Evolutionary conservation across 2,329 filamentous ascomycete species (phyloP).

Genomic region (Ophiostoma fasciatum): DNA sequence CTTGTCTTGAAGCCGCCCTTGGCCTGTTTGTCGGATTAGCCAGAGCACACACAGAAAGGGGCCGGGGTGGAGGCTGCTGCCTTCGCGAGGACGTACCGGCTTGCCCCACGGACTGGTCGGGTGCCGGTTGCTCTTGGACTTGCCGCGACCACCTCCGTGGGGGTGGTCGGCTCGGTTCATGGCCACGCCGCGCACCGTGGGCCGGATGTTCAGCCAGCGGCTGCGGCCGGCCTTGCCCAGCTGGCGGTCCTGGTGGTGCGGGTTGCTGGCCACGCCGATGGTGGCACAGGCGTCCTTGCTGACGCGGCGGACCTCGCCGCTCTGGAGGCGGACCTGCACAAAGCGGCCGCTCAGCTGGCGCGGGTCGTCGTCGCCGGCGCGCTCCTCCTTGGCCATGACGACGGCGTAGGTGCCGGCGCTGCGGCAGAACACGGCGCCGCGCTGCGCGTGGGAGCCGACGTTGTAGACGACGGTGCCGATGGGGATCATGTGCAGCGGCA

Average conservation of each 20-base stretch:
- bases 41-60: too few species aligned
- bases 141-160: slow-evolving; percentile 96
- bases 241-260: slow-evolving; percentile 76
- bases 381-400: slow-evolving; percentile 72
- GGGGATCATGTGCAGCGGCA: slow-evolving; percentile 91
- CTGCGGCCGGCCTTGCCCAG: slow-evolving; percentile 91
- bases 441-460: slow-evolving; percentile 60
- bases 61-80: too few species aligned
- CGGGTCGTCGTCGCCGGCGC: slow-evolving; percentile 43
- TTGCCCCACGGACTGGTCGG: slow-evolving; percentile 94
- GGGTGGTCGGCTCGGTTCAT: slow-evolving; percentile 99
- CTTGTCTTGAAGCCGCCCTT: slow-evolving; percentile 89
- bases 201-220: slow-evolving; percentile 85
- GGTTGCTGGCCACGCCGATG: slow-evolving; percentile 86
- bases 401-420: slow-evolving; percentile 87
- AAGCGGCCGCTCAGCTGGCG: slow-evolving; percentile 56
- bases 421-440: slow-evolving; percentile 78
- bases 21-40: too few species aligned
- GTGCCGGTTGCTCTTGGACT: slow-evolving; percentile 95
- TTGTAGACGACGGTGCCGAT: slow-evolving; percentile 88
- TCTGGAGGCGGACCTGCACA: slow-evolving; percentile 76
- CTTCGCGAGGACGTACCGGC: slow-evolving; percentile 74
- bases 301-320: slow-evolving; percentile 80
- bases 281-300: slow-evolving; percentile 89
- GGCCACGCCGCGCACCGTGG: slow-evolving; percentile 89